phyloP scores from a whole-genome alignment of 1,139 yeast species.

The Nakaseomyces delphensis region DNA sequence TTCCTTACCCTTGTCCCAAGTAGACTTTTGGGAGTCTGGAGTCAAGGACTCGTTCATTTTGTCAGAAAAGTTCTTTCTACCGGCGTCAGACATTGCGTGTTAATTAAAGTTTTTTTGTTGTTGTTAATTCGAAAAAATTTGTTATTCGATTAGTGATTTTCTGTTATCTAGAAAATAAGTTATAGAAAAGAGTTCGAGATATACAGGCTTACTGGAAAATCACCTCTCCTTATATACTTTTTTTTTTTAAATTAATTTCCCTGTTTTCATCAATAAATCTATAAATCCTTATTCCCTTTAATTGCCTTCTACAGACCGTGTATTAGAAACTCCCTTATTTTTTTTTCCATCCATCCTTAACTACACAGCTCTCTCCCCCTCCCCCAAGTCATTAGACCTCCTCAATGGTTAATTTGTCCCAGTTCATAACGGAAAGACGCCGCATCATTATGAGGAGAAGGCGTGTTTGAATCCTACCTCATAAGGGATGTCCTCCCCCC shows the following conservation, averaged over 20 bases:
- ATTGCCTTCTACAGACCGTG: not conserved
- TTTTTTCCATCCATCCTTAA: too few species aligned
- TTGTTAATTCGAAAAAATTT: not conserved
- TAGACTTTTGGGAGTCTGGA: constrained; percentile 65
- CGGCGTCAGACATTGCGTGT: constrained; percentile 68
- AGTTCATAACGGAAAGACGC: too few species aligned
- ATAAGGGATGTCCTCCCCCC: too few species aligned
- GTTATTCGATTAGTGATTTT: constrained; percentile 3
- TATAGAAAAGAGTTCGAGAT: not conserved
- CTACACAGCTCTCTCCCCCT: too few species aligned
- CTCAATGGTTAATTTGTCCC: too few species aligned
- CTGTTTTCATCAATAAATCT: not conserved
- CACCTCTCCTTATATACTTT: constrained; percentile 5
- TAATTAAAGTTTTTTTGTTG: constrained; percentile 11
- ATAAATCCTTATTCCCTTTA: not conserved
- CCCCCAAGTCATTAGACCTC: too few species aligned
- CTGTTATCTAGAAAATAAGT: not conserved
- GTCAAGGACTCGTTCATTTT: constrained; percentile 58
- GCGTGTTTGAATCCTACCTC: too few species aligned
- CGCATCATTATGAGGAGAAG: too few species aligned
- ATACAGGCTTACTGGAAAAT: not conserved
- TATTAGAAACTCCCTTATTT: too few species aligned
- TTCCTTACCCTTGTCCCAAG: constrained; percentile 64
- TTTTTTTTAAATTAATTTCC: too few species aligned
- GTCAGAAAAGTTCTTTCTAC: constrained; percentile 67